Base-by-base conservation (phyloP, 2,329 filamentous ascomycete species). In the Hypoxylon sp. region DNA sequence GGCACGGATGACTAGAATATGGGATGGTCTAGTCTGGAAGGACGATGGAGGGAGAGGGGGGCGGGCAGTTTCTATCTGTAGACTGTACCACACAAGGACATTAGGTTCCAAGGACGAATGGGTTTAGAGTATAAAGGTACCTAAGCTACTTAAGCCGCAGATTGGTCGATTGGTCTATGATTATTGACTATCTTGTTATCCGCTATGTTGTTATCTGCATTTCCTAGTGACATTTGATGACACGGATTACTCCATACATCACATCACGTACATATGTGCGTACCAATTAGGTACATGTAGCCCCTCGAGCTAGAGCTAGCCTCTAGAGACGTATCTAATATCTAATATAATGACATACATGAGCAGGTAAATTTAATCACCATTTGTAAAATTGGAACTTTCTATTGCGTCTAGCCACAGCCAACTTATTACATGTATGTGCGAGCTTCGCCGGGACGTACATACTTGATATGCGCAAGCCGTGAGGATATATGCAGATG, bases 1-100 rank as follows among this genome's bases (percentile, higher is more conserved):
- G 52, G 41, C 57, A 68, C 70, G 66, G 65, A 65, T 61, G 67
- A 63, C 67, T 69, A 62, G 64, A 52, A 51, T n/a, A 23, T 56
- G 63, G 38, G 58, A 62, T 43, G 58, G 23, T 23, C 23, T 23
- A n/a, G 58, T 55, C 55, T 58, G 46, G 57, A 61, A 58, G 55
- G 53, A 36, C 4, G 30, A 46, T 25, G 41, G 21, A 51, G 32
- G 4, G 19, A 14, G 36, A 43, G n/a, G 28, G 17, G 13, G 23
- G 23, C 23, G 23, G 28, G 41, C 28, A 5, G 13, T 56, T 56
- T 28, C 36, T 55, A 55, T 34, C 30, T 38, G 38, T 53, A 17
- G 45, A 19, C 52, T 38, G 38, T 55, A 45, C 34, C 45, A n/a
- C 19, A 17, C 38, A 58, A 36, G 43, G 38, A 58, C 36, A 58